These are phyloP conservation scores for Suzukiozyma palmioleophila DNA, from an alignment of 1,139 yeast genomes.

Conservation along the genomic window DNA sequence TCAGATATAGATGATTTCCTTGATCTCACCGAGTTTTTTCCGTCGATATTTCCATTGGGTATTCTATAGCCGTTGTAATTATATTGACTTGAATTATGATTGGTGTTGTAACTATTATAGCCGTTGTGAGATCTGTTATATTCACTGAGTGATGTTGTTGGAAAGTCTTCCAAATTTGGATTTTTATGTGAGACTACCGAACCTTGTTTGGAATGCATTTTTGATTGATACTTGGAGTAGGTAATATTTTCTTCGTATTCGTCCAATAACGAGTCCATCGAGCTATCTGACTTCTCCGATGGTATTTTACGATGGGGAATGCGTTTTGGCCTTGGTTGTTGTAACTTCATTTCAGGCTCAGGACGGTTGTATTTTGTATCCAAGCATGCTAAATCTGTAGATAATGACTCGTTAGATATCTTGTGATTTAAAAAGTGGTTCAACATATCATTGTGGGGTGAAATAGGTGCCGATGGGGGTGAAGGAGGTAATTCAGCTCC, in stretches of 20 bases:
- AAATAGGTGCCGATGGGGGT: constrained; percentile 44
- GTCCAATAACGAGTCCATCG: constrained; percentile 51
- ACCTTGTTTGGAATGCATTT: constrained; percentile 27
- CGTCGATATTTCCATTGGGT: not conserved
- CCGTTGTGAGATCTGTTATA: constrained; percentile 26
- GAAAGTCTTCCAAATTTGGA: constrained; percentile 22
- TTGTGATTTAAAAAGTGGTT: constrained; percentile 13
- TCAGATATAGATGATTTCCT: constrained; percentile 41
- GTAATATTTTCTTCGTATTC: constrained; percentile 45
- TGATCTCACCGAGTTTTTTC: constrained; percentile 14
- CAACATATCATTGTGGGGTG: constrained; percentile 24
- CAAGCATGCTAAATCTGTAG: constrained; percentile 30
- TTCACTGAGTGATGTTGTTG: constrained; percentile 34
- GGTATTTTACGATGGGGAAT: not conserved
- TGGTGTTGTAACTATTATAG: constrained; percentile 4
- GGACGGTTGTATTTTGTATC: constrained; percentile 11
- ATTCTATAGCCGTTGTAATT: not conserved
- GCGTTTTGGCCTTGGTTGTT: constrained; percentile 20
- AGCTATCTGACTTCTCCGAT: constrained; percentile 27
- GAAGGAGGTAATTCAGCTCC: constrained; percentile 34
- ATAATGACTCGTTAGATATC: constrained; percentile 21
- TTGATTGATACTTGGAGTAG: constrained; percentile 25
- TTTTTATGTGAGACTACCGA: constrained; percentile 23
- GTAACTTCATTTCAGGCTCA: constrained; percentile 4
- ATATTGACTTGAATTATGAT: not conserved